Evolutionary conservation across 202 grass and related monocot genomes (phyloP), one percentile per base, ranked within the genome.

Genomic region (Bolboschoenoplectus hybrid): DNA sequence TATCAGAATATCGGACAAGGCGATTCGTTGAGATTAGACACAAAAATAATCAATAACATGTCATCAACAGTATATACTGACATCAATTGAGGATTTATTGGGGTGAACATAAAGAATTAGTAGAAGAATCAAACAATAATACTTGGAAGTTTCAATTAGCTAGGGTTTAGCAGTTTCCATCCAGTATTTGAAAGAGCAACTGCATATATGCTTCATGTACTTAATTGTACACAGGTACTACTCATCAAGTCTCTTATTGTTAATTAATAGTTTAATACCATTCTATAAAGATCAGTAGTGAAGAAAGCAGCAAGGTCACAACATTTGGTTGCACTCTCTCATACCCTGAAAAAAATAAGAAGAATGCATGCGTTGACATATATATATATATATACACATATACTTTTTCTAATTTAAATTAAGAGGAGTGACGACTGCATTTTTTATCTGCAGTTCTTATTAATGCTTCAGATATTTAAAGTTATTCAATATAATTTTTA

Each of bases 281-380:
- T 63, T 63, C 61, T 2, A 9, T 63, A 32, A 32, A 63, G 19
- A 9, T 9, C 19, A 2, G 61, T 13, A 1, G 19, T 9, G 26
- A 34, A 64, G 26, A 34, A 32, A 6, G 63, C 9, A 35, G 2
- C 2, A 65, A 35, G 9, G 32, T 36, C 32, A 36, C 63, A 35
- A 65, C n/a, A 11, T 65, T 65, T 12, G 26, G 2, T 36, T 1
- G 63, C 32, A 35, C 2, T 65, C 56, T 57, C 14, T 71, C 74
- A 78, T 78, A 7, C 13, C 11, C 74, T 78, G 74, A 6, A 78
- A 78, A 40, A 41, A 41, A 41, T 6, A 52, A 78, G 35, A 78
- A 57, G 20, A 70, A 70, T n/a, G 6, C 68, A 46, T 46, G 1
- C 2, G 1, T 19, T 58, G 55, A 32, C 6, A 38, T 6, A 44